Base-by-base conservation (phyloP, 2,329 filamentous ascomycete genomes). In the Penicillium brevicompactum region DNA sequence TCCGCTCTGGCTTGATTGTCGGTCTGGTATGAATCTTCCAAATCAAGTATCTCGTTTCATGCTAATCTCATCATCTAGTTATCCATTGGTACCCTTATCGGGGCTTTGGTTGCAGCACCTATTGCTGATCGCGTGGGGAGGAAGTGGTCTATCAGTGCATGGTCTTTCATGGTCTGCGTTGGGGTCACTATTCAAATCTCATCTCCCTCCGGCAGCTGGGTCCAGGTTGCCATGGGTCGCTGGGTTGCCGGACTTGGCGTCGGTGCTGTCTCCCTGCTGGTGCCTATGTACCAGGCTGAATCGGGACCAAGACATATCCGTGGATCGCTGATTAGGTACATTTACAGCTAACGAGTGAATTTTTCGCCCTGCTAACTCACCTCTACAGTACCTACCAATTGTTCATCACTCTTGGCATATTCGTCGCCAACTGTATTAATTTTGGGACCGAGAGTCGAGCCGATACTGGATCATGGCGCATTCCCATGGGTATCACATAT, bases 401-500 rank as follows among this genome's bases (percentile, higher is more conserved):
- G 4, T 78, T 80, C 56, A 76, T 79, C 58, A 79, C 77, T 0
- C 61, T 78, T 7, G 77, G 77, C 4, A 79, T 79, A 47, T 75
- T 79, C 53, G 64, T 78, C 8, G 76, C 77, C n/a, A 71, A 76
- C 37, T 76, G 75, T 51, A 76, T 80, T 66, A 79, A 79, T 56
- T 80, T 68, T 46, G 77, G 77, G 24, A 78, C 76, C 2, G 73
- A 76, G 48, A 11, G 16, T 4, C 61, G 59, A 7, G 18, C 46
- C 1, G 49, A 63, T 48, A 85, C 68, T 74, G 67, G 63, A 3
- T 77, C 76, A 3, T 80, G 78, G 78, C 68, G 78, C 4, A 77
- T 80, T 27, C 73, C 77, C 0, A 82, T 85, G 74, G 84, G 82
- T 1, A 70, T 86, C 31, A 82, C 80, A 2, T 85, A 83, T 64